Evolutionary conservation across 371 early-diverging fungal genomes (phyloP).

Genomic region (Zopfochytrium polystomum): DNA sequence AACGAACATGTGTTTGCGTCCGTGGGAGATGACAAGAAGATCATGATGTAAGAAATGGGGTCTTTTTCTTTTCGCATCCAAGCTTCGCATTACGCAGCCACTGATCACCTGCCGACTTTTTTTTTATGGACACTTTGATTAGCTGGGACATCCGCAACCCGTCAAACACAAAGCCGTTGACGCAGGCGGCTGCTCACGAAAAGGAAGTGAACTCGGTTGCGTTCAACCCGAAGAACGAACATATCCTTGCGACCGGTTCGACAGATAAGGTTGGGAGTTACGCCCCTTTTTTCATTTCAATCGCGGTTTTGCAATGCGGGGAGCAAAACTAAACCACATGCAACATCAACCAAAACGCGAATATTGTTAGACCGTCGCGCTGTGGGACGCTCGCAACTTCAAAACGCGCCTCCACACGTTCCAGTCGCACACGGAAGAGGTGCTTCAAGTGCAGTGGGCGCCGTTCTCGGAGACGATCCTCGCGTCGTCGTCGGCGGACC

Average conservation of each 20-base stretch:
- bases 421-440: slow-evolving; percentile 87
- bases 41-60: slow-evolving; percentile 69
- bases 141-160: slow-evolving; percentile 74
- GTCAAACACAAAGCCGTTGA: slow-evolving; percentile 54
- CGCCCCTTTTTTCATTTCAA: no score
- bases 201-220: slow-evolving; percentile 91
- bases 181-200: slow-evolving; percentile 78
- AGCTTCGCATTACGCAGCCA: slow-evolving; percentile 6
- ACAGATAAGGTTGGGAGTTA: slow-evolving; percentile 69
- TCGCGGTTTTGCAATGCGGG: no score
- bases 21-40: slow-evolving; percentile 91
- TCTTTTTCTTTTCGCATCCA: slow-evolving; percentile 1
- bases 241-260: slow-evolving; percentile 92
- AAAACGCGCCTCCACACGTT: slow-evolving; percentile 77
- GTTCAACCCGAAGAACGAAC: slow-evolving; percentile 86
- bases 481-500: slow-evolving; percentile 88
- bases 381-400: slow-evolving; percentile 97
- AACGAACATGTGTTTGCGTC: slow-evolving; percentile 85
- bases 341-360: background rate
- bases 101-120: background rate
- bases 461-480: slow-evolving; percentile 88
- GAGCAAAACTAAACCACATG: no score
- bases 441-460: slow-evolving; percentile 93
- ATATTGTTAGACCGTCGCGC: slow-evolving; percentile 67
- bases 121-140: background rate